Evolutionary conservation across 257 asterid species (phyloP).

Genomic region (Salvia rosmarinus): DNA sequence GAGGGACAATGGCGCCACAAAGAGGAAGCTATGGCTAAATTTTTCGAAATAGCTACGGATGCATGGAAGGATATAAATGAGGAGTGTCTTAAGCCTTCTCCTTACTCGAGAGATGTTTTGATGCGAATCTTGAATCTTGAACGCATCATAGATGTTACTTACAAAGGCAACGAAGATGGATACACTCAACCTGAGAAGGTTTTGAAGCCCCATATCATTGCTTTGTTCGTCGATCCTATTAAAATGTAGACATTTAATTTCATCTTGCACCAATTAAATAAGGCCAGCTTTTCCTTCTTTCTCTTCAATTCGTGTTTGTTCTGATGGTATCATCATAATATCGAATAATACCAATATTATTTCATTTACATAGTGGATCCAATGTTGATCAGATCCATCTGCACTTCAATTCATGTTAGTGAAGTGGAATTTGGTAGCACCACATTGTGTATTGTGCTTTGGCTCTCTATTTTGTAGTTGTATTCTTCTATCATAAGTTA

Average conservation of each 20-base stretch:
- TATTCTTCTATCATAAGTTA: no score
- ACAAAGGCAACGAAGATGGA: slow-evolving; percentile 23
- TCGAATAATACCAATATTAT: neutral
- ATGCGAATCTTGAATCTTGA: neutral
- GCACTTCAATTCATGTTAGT: no score
- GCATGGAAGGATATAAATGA: slow-evolving; percentile 39
- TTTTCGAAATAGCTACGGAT: neutral
- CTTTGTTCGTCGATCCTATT: neutral
- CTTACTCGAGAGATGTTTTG: neutral
- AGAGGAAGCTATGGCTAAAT: slow-evolving; percentile 28
- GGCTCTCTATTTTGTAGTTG: slow-evolving; percentile 19
- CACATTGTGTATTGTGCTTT: no score
- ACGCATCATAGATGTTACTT: slow-evolving; percentile 7
- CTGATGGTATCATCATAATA: neutral
- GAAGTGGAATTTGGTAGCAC: no score
- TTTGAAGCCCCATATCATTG: slow-evolving; percentile 3
- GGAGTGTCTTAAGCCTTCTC: slow-evolving; percentile 9
- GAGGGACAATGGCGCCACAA: slow-evolving; percentile 30
- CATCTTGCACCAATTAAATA: no score
- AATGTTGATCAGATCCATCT: no score
- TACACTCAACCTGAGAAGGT: slow-evolving; percentile 22
- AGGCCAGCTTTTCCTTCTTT: neutral
- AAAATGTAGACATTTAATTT: neutral
- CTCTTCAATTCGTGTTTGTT: neutral
- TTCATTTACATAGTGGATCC: neutral